Evolutionary conservation across 805 yeast species (phyloP).

Genomic region (Blastobotrys robertii): DNA sequence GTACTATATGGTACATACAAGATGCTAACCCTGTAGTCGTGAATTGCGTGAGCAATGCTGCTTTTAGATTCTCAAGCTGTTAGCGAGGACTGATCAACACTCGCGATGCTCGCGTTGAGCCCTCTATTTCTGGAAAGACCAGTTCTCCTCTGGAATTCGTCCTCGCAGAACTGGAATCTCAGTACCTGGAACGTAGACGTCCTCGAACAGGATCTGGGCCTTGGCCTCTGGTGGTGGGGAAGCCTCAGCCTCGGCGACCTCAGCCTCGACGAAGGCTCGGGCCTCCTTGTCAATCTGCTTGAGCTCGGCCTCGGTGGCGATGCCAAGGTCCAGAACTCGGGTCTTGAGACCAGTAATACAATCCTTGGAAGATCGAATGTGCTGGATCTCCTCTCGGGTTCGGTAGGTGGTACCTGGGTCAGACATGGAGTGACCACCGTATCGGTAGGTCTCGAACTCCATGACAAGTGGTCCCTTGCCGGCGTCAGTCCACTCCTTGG

Average conservation of each 20-base stretch:
- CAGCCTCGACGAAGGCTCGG: constrained; percentile 90
- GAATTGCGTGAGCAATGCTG: too few relatives aligned
- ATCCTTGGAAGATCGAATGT: constrained; percentile 97
- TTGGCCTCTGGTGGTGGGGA: constrained; percentile 93
- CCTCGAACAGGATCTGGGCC: constrained; percentile 90
- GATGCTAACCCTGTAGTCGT: too few relatives aligned
- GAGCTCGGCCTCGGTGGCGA: constrained; percentile 92
- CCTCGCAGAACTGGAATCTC: constrained; percentile 93
- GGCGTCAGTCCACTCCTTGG: constrained; percentile 87
- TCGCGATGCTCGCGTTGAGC: too few relatives aligned
- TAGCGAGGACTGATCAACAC: too few relatives aligned
- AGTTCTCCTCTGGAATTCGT: constrained; percentile 90
- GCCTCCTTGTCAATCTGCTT: constrained; percentile 93
- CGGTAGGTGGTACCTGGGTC: constrained; percentile 99
- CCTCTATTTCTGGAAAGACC: constrained; percentile 45
- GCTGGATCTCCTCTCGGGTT: constrained; percentile 99
- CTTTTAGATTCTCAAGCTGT: too few relatives aligned
- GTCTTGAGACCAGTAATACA: constrained; percentile 95
- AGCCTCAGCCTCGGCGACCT: constrained; percentile 86
- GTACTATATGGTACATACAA: too few relatives aligned
- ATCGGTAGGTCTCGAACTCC: constrained; percentile 97
- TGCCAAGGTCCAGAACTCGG: constrained; percentile 66
- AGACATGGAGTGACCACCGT: constrained; percentile 99
- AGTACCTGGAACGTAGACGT: constrained; percentile 89
- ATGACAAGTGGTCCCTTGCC: constrained; percentile 95